Percentiles rank a stretch among this genome's conserved stretches.
phyloP scores from a whole-genome alignment of 2,329 filamentous ascomycete species.

The Zelopaecilomyces penicillatus region DNA sequence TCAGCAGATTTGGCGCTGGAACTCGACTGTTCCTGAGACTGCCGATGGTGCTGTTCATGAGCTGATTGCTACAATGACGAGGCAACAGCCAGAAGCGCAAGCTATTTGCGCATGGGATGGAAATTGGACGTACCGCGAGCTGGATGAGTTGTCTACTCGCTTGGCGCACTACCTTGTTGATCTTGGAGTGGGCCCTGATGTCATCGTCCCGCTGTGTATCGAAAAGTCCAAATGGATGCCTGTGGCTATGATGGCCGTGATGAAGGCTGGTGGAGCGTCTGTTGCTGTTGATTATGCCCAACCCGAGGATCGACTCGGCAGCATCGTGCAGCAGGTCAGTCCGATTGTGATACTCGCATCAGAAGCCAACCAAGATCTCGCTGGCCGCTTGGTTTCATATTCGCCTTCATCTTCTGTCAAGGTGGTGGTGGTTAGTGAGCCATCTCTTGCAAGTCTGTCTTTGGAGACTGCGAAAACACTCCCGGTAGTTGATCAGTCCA shows the following conservation, averaged over 20 bases:
- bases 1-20: conserved; percentile 9
- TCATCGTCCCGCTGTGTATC: conserved; percentile 23
- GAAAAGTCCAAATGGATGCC: conserved; percentile 25
- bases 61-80: conserved; percentile 28
- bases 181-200: conserved; percentile 2
- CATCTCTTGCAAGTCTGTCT: not conserved
- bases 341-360: not conserved
- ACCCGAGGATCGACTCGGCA: conserved; percentile 7
- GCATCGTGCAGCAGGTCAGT: conserved; percentile 1
- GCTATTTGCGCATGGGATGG: conserved; percentile 38
- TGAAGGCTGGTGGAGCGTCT: conserved; percentile 7
- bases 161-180: conserved; percentile 7
- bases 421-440: not conserved
- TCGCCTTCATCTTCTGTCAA: not conserved
- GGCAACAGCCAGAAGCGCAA: conserved; percentile 20
- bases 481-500: not conserved
- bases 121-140: conserved; percentile 10
- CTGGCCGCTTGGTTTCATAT: not conserved
- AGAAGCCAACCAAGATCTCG: not conserved
- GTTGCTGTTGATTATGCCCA: conserved; percentile 11
- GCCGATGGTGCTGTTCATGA: conserved; percentile 29
- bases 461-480: not conserved
- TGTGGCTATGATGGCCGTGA: conserved; percentile 6
- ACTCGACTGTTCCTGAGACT: conserved; percentile 9
- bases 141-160: conserved; percentile 6